Evolutionary conservation across 2,329 filamentous ascomycete genomes (phyloP), one percentile per base, ranked within the genome.

Genomic region (Trichoderma sp.): DNA sequence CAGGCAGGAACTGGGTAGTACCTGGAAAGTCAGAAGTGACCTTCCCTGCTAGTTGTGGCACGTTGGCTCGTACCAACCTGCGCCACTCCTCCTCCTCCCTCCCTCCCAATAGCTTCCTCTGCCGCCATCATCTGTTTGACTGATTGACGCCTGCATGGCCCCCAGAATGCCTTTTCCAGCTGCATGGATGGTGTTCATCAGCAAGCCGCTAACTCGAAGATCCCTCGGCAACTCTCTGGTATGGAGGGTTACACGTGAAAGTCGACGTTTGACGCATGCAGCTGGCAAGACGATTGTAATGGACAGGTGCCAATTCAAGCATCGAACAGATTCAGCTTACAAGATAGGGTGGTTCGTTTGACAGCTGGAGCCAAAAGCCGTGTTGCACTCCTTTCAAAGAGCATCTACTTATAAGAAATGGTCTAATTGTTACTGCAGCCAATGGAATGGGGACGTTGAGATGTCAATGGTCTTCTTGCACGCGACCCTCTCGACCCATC

Each of bases 151-250:
- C 26, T 57, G 54, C 5, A 26, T 44, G 44, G 56, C 57, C 57
- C 57, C 58, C 45, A 61, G 21, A 64, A 50, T 51, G 30, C 12
- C 24, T 21, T 21, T 5, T 34, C 30, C 12, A 55, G 52, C 7
- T 47, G 44, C 63, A 64, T 64, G 63, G 55, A 64, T 61, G 63
- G 50, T 44, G 26, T 39, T 47, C 39, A 5, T 47, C 39, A 5
- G 39, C 63, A 45, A 48, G 24, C 64, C 55, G 47, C 64, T 67
- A 66, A 57, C 12, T 19, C 28, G 50, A 51, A 45, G 51, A 63
- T 66, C 65, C 68, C 67, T 70, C 68, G 68, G 68, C 66, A 66
- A 14, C 34, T 66, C 65, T 66, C 63, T 65, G 66, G 61, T 65
- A 60, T 60, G 24, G 43, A 39, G 19, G 12, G 50, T 57, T 43